Conservation (phyloP, 805 yeast genomes). For the Schwanniomyces pseudopolymorphus region DNA sequence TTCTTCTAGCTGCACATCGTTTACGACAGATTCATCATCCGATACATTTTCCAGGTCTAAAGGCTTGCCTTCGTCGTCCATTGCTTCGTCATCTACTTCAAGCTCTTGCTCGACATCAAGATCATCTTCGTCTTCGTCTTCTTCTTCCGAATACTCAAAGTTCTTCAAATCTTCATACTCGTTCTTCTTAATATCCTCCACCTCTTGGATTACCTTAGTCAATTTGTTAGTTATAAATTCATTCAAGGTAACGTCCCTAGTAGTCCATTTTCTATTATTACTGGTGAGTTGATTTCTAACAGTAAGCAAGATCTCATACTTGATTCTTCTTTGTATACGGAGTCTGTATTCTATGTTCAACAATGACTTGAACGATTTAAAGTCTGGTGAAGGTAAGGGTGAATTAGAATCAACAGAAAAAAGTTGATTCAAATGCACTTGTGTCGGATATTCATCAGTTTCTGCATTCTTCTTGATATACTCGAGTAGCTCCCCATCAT, state of each 20-base stretch:
- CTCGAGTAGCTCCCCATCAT: slow-evolving; percentile 18
- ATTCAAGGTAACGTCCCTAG: slow-evolving; percentile 28
- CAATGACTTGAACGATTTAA: slow-evolving; percentile 25
- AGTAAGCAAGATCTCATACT: slow-evolving; percentile 32
- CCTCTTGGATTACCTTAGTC: slow-evolving; percentile 22
- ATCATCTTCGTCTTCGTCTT: slow-evolving; percentile 16
- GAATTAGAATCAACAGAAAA: slow-evolving; percentile 27
- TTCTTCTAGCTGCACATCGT: slow-evolving; percentile 6
- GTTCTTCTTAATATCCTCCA: slow-evolving; percentile 25
- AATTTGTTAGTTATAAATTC: slow-evolving; percentile 29
- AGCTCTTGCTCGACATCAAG: slow-evolving; percentile 3
- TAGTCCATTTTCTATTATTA: slow-evolving; percentile 35
- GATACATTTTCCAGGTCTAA: neutral
- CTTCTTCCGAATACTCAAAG: slow-evolving; percentile 18
- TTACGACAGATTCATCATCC: neutral
- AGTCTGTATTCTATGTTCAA: slow-evolving; percentile 33
- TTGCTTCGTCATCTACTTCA: slow-evolving; percentile 14
- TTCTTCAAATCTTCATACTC: slow-evolving; percentile 28
- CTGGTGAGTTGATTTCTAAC: slow-evolving; percentile 29
- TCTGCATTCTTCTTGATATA: slow-evolving; percentile 10
- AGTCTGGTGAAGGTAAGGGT: slow-evolving; percentile 26
- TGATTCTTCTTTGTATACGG: slow-evolving; percentile 31
- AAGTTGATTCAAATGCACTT: slow-evolving; percentile 16
- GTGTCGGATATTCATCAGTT: slow-evolving; percentile 11
- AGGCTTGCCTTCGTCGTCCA: neutral